phyloP scores from a whole-genome alignment of 768 basidiomycete genomes.

The Boletus edulis region DNA sequence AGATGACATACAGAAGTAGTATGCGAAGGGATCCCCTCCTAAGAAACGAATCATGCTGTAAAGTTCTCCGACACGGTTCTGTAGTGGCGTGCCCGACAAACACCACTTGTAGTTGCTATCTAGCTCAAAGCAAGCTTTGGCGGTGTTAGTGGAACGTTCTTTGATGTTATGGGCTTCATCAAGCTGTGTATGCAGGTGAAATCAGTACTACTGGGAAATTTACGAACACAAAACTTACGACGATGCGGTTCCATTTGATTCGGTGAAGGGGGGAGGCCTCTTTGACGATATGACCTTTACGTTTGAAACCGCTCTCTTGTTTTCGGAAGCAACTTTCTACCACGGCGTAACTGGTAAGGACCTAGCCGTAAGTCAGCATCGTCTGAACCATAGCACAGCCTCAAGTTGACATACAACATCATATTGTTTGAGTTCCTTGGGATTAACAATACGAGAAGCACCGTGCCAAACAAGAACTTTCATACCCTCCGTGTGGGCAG shows the following conservation, averaged over 20 bases:
- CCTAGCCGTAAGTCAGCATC: constrained; percentile 38
- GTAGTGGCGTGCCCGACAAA: constrained; percentile 92
- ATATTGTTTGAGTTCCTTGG: constrained; percentile 70
- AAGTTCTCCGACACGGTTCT: constrained; percentile 98
- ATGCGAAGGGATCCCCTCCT: constrained; percentile 90
- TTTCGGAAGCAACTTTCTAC: constrained; percentile 91
- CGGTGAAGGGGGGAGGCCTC: constrained; percentile 85
- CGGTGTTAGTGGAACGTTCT: constrained; percentile 90
- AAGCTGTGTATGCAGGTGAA: constrained; percentile 43
- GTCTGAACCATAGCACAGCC: background rate
- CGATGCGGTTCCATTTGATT: constrained; percentile 80
- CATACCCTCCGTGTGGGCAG: constrained; percentile 77
- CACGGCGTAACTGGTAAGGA: constrained; percentile 85
- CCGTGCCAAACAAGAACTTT: constrained; percentile 96
- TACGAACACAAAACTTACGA: constrained; percentile 43
- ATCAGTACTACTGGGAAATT: background rate
- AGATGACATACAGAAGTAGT: constrained; percentile 74
- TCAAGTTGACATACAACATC: constrained; percentile 65
- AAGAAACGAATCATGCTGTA: constrained; percentile 93
- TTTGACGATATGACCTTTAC: constrained; percentile 78
- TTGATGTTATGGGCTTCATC: constrained; percentile 99
- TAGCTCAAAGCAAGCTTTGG: constrained; percentile 94
- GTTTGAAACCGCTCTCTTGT: constrained; percentile 89
- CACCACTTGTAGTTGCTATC: constrained; percentile 87
- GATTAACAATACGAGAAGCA: constrained; percentile 60